Conservation (phyloP, 768 basidiomycete species). For the Clavaria fumosa region DNA sequence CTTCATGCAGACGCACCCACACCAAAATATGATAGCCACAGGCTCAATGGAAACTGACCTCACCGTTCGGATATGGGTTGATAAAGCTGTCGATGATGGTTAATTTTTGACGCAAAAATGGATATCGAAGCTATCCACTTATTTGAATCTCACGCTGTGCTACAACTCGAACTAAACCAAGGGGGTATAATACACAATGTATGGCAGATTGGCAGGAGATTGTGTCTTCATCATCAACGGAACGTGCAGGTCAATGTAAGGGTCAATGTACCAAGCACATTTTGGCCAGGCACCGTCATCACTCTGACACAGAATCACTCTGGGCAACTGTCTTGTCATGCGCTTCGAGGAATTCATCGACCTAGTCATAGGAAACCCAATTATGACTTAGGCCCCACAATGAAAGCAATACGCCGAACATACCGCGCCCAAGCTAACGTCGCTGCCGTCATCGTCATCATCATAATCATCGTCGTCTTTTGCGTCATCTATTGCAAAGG, state of each 20-base stretch:
- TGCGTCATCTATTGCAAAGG: slow-evolving; percentile 95
- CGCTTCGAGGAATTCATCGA: slow-evolving; percentile 89
- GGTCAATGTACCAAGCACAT: too few relatives aligned
- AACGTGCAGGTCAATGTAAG: too few relatives aligned
- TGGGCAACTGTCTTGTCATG: too few relatives aligned
- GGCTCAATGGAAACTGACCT: slow-evolving; percentile 78
- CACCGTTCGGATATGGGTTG: slow-evolving; percentile 71
- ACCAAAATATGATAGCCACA: slow-evolving; percentile 75
- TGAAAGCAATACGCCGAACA: slow-evolving; percentile 11
- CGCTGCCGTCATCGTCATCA: slow-evolving; percentile 40
- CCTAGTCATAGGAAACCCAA: slow-evolving; percentile 24
- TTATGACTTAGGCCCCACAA: slow-evolving; percentile 3
- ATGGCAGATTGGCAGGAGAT: too few relatives aligned
- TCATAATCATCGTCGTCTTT: slow-evolving; percentile 71
- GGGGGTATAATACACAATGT: too few relatives aligned
- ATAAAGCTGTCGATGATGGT: slow-evolving; percentile 19
- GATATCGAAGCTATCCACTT: too few relatives aligned
- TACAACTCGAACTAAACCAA: too few relatives aligned
- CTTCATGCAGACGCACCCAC: slow-evolving; percentile 60
- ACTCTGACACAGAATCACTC: too few relatives aligned
- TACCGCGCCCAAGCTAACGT: slow-evolving; percentile 80
- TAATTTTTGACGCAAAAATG: neutral
- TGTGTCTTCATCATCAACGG: too few relatives aligned
- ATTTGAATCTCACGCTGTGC: too few relatives aligned
- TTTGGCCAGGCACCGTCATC: too few relatives aligned